Evolutionary conservation across 495 filamentous ascomycete species (phyloP).

Genomic region (Haplographium delicatum): DNA sequence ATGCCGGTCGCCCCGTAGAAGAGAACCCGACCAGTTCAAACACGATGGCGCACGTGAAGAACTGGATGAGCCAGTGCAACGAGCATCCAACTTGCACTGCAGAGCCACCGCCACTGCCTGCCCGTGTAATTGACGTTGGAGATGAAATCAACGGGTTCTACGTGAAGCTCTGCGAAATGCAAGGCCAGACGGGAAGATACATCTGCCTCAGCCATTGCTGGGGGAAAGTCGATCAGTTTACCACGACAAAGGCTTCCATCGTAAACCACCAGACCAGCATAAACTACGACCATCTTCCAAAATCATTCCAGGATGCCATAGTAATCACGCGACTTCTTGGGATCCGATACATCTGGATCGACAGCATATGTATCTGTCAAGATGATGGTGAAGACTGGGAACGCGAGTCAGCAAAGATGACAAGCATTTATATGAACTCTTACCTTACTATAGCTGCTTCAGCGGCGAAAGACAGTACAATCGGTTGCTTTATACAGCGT

Average conservation of each 20-base stretch:
- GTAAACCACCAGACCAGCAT: background rate
- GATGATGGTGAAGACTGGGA: background rate
- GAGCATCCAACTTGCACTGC: too few species aligned
- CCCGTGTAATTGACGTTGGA: too few species aligned
- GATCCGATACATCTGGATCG: background rate
- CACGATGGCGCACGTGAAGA: too few species aligned
- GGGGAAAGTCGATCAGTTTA: background rate
- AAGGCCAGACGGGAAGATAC: background rate
- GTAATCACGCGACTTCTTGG: background rate
- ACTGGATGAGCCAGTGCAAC: too few species aligned
- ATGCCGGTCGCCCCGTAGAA: too few species aligned
- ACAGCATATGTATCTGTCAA: background rate
- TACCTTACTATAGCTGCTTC: background rate
- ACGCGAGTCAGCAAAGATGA: background rate
- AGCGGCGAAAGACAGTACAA: background rate
- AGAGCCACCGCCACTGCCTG: too few species aligned
- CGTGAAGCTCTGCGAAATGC: too few species aligned
- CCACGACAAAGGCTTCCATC: background rate
- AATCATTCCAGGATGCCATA: background rate
- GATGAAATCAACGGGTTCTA: too few species aligned
- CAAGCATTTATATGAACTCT: background rate
- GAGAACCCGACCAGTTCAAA: too few species aligned
- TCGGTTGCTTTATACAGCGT: background rate
- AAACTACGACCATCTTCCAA: background rate
- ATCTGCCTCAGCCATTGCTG: background rate